phyloP scores from a whole-genome alignment of 306 rosid genomes.

The Rosa rugosa region DNA sequence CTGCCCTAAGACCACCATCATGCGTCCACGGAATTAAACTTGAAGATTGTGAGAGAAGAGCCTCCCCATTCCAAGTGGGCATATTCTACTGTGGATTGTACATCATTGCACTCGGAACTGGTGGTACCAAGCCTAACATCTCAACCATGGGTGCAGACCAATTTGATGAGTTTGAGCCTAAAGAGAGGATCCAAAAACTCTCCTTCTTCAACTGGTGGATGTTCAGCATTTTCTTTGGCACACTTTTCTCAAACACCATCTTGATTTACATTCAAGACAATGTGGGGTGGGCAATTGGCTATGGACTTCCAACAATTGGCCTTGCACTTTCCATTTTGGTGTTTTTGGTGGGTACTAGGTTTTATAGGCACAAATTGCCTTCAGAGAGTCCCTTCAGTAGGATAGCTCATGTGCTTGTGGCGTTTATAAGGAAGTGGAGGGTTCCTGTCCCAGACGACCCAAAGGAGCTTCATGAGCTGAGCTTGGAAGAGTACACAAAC shows the following conservation, averaged over 20 bases:
- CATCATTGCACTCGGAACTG: constrained; percentile 67
- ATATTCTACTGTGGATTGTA: constrained; percentile 64
- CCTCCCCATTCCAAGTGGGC: constrained; percentile 58
- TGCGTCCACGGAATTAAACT: constrained; percentile 34
- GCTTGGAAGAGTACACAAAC: constrained; percentile 41
- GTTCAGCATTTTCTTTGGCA: constrained; percentile 66
- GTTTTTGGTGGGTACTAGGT: constrained; percentile 57
- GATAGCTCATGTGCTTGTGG: constrained; percentile 59
- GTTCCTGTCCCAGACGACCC: constrained; percentile 49
- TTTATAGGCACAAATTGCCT: constrained; percentile 75
- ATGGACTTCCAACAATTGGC: constrained; percentile 77
- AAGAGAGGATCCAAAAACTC: constrained; percentile 54
- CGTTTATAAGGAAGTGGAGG: constrained; percentile 59
- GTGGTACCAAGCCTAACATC: constrained; percentile 87
- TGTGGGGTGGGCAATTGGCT: constrained; percentile 72
- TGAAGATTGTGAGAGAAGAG: constrained; percentile 36
- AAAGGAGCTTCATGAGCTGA: constrained; percentile 66
- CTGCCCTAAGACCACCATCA: constrained; percentile 61
- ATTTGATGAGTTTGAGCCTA: constrained; percentile 72
- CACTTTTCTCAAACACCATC: constrained; percentile 65
- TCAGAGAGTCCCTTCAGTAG: constrained; percentile 65
- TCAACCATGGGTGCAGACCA: constrained; percentile 95
- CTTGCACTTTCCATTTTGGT: constrained; percentile 57
- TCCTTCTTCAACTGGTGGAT: constrained; percentile 94
- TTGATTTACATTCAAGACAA: constrained; percentile 76